Percentiles rank a stretch among this genome's conserved stretches.
Conservation (phyloP, 1,284 basidiomycete genomes). For the Apiotrichum mycotoxinovorans region DNA sequence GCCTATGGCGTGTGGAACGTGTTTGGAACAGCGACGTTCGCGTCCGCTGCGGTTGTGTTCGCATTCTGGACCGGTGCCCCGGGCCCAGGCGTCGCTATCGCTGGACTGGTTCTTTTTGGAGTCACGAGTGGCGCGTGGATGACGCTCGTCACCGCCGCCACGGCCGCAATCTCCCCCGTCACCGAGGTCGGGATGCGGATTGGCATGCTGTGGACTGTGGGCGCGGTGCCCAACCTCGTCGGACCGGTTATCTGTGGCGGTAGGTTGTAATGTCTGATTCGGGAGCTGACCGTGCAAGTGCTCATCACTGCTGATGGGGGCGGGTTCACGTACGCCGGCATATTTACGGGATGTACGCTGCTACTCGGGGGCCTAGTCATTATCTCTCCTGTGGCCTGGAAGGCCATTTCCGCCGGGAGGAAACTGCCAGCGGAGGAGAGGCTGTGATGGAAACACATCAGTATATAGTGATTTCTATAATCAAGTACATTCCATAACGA, state of each 20-base stretch:
- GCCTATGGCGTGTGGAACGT: conserved; percentile 13
- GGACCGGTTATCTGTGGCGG: conserved; percentile 7
- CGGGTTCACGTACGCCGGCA: conserved; percentile 33
- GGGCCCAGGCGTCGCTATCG: conserved; percentile 22
- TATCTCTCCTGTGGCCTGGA: neutral
- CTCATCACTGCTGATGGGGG: conserved; percentile 20
- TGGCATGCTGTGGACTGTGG: conserved; percentile 40
- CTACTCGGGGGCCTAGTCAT: neutral
- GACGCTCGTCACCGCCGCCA: conserved; percentile 40
- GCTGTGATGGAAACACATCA: no score
- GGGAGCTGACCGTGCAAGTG: conserved; percentile 6
- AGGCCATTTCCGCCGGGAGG: neutral
- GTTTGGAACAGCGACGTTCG: neutral
- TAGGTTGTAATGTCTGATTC: conserved; percentile 15
- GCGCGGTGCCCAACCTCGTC: conserved; percentile 25
- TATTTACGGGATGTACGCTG: conserved; percentile 33
- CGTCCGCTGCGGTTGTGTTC: conserved; percentile 1
- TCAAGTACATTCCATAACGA: no score
- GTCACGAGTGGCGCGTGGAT: conserved; percentile 37
- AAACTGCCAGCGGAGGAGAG: no score
- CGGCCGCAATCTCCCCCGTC: conserved; percentile 38
- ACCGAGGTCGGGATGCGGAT: conserved; percentile 44
- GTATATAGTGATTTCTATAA: no score
- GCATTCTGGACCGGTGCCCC: conserved; percentile 26
- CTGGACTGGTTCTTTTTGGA: conserved; percentile 41